Evolutionary conservation across 2,329 filamentous ascomycete genomes (phyloP).

Genomic region (Colletotrichum sp.): DNA sequence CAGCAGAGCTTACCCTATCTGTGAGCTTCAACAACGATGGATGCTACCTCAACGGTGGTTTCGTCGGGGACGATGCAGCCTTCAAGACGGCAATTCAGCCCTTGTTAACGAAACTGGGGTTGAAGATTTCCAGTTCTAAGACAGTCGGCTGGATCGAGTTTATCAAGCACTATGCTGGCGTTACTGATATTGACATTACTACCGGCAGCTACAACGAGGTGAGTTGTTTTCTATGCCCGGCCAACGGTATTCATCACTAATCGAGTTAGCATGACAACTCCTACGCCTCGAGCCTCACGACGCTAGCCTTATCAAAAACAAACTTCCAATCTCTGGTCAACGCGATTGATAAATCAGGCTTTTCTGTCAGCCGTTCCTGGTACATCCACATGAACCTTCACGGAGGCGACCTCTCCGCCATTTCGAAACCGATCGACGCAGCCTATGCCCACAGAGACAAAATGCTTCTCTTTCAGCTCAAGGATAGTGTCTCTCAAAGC

Average conservation of each 20-base stretch:
- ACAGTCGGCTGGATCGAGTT: slow-evolving; percentile 10
- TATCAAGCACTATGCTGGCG: neutral
- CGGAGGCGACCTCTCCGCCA: slow-evolving; percentile 38
- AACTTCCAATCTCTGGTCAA: slow-evolving; percentile 27
- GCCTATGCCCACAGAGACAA: slow-evolving; percentile 47
- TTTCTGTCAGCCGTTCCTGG: slow-evolving; percentile 28
- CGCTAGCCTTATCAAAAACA: slow-evolving; percentile 23
- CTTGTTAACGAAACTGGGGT: neutral
- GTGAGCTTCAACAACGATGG: slow-evolving; percentile 8
- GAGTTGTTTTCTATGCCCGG: too few species aligned
- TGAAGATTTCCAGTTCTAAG: neutral
- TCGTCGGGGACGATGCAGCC: neutral
- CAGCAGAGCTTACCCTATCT: slow-evolving; percentile 32
- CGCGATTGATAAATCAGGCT: slow-evolving; percentile 23
- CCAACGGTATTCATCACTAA: neutral
- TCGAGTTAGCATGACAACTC: slow-evolving; percentile 29
- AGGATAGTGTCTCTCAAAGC: slow-evolving; percentile 38
- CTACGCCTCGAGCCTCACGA: slow-evolving; percentile 33
- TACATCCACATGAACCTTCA: slow-evolving; percentile 39
- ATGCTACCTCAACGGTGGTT: slow-evolving; percentile 1
- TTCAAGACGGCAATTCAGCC: neutral
- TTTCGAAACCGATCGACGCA: slow-evolving; percentile 31
- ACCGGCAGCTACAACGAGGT: slow-evolving; percentile 1
- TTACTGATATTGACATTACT: neutral
- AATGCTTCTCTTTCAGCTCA: slow-evolving; percentile 56